Conservation (phyloP, 352 stramenopile genomes). For the Phytophthora cactorum region DNA sequence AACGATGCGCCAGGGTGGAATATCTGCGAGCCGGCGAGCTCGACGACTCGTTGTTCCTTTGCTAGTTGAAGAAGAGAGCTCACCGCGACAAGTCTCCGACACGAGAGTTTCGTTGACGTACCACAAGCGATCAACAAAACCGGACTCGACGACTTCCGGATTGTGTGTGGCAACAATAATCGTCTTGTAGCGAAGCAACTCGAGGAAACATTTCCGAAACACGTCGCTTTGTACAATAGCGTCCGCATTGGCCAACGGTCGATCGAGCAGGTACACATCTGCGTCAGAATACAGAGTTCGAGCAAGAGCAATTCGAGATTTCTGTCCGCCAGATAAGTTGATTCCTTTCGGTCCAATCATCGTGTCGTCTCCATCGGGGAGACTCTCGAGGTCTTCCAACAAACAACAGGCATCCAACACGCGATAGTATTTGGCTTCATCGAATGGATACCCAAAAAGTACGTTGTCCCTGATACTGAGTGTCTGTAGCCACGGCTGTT, state of each 20-base stretch:
- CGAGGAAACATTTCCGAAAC: slow-evolving; percentile 48
- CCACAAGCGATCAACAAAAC: slow-evolving; percentile 46
- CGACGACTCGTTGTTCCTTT: slow-evolving; percentile 21
- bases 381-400: slow-evolving; percentile 48
- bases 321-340: slow-evolving; percentile 44
- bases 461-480: slow-evolving; percentile 94
- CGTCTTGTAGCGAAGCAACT: slow-evolving; percentile 48
- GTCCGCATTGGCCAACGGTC: slow-evolving; percentile 38
- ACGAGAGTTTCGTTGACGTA: slow-evolving; percentile 31
- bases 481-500: slow-evolving; percentile 95
- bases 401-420: slow-evolving; percentile 59
- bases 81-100: slow-evolving; percentile 28
- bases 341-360: slow-evolving; percentile 43
- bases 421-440: slow-evolving; percentile 48
- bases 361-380: slow-evolving; percentile 41
- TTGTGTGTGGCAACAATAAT: slow-evolving; percentile 93
- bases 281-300: slow-evolving; percentile 47
- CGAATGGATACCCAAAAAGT: slow-evolving; percentile 84
- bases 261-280: slow-evolving; percentile 47
- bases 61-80: background rate
- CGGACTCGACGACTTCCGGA: slow-evolving; percentile 64
- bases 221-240: slow-evolving; percentile 53
- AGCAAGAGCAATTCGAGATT: slow-evolving; percentile 43
- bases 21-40: slow-evolving; percentile 37
- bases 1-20: slow-evolving; percentile 38